phyloP scores from a whole-genome alignment of 805 yeast genomes.

The Suhomyces sp. region DNA sequence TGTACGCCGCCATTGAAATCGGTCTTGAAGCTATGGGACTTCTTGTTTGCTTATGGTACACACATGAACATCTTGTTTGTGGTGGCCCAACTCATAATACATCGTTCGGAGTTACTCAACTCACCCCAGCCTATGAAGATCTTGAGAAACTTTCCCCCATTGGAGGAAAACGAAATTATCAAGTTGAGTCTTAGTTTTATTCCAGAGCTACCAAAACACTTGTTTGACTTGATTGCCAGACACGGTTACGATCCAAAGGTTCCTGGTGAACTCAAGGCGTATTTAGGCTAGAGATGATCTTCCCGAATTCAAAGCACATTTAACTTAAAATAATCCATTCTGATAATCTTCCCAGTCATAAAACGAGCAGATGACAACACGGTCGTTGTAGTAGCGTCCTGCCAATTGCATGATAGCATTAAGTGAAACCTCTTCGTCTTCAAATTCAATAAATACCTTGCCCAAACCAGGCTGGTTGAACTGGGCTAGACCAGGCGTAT shows the following conservation, averaged over 20 bases:
- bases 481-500: constrained; percentile 38
- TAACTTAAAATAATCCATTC: constrained; percentile 23
- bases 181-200: constrained; percentile 77
- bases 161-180: constrained; percentile 72
- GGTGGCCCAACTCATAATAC: constrained; percentile 75
- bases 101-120: constrained; percentile 59
- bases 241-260: constrained; percentile 57
- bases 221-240: constrained; percentile 61
- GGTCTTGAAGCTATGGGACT: constrained; percentile 82
- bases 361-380: constrained; percentile 66
- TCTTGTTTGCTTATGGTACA: constrained; percentile 84
- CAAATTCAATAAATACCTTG: constrained; percentile 66
- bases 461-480: constrained; percentile 61
- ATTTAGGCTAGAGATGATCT: constrained; percentile 24
- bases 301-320: constrained; percentile 22
- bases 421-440: constrained; percentile 46
- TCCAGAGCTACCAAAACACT: constrained; percentile 63
- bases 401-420: constrained; percentile 58
- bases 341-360: constrained; percentile 60
- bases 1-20: constrained; percentile 83
- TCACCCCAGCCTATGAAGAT: constrained; percentile 71
- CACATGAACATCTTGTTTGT: constrained; percentile 83
- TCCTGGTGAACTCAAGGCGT: constrained; percentile 30
- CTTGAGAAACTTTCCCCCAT: constrained; percentile 66
- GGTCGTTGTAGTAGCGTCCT: constrained; percentile 65